These are phyloP conservation scores for Emydomyces testavorans DNA, from an alignment of 2,329 filamentous ascomycete species.

Conservation along the genomic window DNA sequence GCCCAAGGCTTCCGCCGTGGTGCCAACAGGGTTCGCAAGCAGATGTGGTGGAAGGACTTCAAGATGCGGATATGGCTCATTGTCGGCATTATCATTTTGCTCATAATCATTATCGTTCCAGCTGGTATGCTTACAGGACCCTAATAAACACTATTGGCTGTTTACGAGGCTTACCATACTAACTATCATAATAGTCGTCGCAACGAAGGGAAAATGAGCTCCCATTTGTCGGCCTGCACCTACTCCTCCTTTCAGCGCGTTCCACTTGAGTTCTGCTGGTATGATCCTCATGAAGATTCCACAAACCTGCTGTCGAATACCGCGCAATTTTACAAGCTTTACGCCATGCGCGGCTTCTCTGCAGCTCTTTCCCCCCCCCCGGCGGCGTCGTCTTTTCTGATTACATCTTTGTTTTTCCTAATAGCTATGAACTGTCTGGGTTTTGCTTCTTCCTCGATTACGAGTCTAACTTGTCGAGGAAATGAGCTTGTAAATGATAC, in stretches of 20 bases:
- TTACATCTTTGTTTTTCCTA: not conserved
- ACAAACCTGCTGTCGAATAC: not conserved
- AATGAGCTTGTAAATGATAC: slow-evolving; percentile 36
- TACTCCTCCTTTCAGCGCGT: not conserved
- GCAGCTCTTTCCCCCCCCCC: not conserved
- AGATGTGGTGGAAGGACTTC: slow-evolving; percentile 99
- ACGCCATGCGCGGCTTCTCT: not conserved
- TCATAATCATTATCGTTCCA: slow-evolving; percentile 90
- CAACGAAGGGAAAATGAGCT: slow-evolving; percentile 12
- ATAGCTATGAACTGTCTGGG: slow-evolving; percentile 6
- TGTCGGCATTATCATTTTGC: slow-evolving; percentile 76
- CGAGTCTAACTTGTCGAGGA: slow-evolving; percentile 18
- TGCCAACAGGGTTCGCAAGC: slow-evolving; percentile 88
- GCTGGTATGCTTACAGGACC: slow-evolving; percentile 65
- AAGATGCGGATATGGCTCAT: slow-evolving; percentile 99
- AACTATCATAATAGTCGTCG: slow-evolving; percentile 14
- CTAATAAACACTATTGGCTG: not conserved
- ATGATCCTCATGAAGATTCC: not conserved
- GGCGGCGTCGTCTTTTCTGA: slow-evolving; percentile 9
- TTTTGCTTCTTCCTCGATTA: slow-evolving; percentile 3
- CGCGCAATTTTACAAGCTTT: not conserved
- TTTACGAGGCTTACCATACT: slow-evolving; percentile 1
- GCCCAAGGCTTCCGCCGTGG: slow-evolving; percentile 93
- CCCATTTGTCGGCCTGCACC: not conserved
- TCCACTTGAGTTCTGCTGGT: not conserved